phyloP scores from a whole-genome alignment of 805 yeast species.

The Kazachstania kunashirensis region DNA sequence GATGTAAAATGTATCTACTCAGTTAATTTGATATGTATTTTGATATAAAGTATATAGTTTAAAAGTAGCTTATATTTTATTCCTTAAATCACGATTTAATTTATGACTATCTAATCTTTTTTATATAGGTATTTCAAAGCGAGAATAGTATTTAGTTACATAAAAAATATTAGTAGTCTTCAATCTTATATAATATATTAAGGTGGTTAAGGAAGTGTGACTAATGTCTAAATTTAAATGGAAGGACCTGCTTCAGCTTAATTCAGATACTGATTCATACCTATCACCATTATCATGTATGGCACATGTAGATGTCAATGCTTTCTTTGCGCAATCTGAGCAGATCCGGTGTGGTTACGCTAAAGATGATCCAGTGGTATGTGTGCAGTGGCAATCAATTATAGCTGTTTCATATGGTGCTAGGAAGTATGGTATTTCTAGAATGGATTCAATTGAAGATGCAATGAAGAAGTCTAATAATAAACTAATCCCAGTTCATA shows the following conservation, averaged over 20 bases:
- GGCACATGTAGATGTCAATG: conserved; percentile 85
- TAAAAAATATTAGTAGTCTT: too few species aligned
- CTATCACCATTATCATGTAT: conserved; percentile 65
- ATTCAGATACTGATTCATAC: conserved; percentile 40
- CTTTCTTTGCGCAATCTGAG: conserved; percentile 93
- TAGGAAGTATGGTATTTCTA: conserved; percentile 63
- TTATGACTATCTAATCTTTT: too few species aligned
- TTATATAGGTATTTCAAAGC: too few species aligned
- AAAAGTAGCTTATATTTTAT: too few species aligned
- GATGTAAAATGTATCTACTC: too few species aligned
- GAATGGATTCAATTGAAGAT: conserved; percentile 63
- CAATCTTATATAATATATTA: too few species aligned
- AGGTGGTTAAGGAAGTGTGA: neutral
- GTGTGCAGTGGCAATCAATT: conserved; percentile 85
- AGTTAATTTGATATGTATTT: too few species aligned
- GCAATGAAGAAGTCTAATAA: conserved; percentile 72
- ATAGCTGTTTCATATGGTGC: conserved; percentile 93
- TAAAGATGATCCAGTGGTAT: conserved; percentile 73
- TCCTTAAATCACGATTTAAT: too few species aligned
- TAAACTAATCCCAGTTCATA: conserved; percentile 65
- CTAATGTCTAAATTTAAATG: conserved; percentile 38
- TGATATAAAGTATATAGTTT: too few species aligned
- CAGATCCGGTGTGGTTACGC: conserved; percentile 60
- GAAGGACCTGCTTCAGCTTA: conserved; percentile 41
- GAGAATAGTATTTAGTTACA: too few species aligned